phyloP scores from a whole-genome alignment of 371 early-diverging fungal genomes.

The Fennellomyces sp. region DNA sequence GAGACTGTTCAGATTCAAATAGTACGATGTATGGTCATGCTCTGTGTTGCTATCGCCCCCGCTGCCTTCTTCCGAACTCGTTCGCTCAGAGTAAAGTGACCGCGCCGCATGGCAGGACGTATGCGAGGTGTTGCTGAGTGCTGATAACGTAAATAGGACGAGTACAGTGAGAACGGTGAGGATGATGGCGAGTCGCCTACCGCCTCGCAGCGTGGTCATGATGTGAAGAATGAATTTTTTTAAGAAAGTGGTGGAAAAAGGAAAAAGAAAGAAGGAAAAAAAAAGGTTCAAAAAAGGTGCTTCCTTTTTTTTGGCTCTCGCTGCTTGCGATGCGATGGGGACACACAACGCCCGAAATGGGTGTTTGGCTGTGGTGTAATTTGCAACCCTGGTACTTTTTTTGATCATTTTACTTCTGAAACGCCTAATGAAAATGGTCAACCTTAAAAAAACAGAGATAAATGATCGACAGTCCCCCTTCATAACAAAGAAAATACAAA shows the following conservation, averaged over 20 bases:
- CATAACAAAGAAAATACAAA: neutral
- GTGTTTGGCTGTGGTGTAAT: no score
- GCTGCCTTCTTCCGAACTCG: neutral
- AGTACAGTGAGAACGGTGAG: slow-evolving; percentile 6
- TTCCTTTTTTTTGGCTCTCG: neutral
- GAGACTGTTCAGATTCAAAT: slow-evolving; percentile 20
- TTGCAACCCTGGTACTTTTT: neutral
- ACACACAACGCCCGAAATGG: neutral
- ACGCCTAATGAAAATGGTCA: no score
- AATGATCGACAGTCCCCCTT: no score
- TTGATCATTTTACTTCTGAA: neutral
- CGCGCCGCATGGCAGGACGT: slow-evolving; percentile 11
- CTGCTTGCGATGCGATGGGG: slow-evolving; percentile 1
- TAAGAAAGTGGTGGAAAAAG: slow-evolving; percentile 7
- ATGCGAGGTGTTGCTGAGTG: neutral
- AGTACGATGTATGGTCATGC: slow-evolving; percentile 3
- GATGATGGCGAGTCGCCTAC: slow-evolving; percentile 11
- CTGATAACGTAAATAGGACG: slow-evolving; percentile 1
- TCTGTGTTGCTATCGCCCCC: no score
- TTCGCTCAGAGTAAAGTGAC: slow-evolving; percentile 4
- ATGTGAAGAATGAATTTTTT: no score
- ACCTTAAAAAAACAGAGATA: neutral
- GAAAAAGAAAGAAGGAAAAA: slow-evolving; percentile 13
- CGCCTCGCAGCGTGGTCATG: slow-evolving; percentile 18
- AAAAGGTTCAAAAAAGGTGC: slow-evolving; percentile 8